These are phyloP conservation scores for Gracilaria domingensis DNA, from an alignment of 23 red algal species.

Conservation along the genomic window DNA sequence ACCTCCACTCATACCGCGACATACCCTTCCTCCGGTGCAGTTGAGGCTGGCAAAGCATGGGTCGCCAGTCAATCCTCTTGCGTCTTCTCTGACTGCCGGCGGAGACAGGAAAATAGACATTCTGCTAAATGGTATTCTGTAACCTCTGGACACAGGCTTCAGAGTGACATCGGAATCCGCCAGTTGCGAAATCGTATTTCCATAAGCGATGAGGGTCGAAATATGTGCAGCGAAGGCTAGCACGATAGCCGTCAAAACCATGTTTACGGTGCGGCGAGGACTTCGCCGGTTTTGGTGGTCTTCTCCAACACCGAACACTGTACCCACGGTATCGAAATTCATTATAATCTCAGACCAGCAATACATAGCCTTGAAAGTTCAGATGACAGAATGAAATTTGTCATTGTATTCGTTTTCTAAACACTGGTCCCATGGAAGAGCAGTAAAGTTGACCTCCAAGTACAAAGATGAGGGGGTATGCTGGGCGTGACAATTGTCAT, in stretches of 20 bases:
- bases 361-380: background rate
- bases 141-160: background rate
- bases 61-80: background rate
- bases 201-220: background rate
- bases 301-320: background rate
- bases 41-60: background rate
- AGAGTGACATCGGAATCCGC: background rate
- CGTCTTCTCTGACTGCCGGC: background rate
- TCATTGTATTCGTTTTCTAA: background rate
- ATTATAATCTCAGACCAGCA: too few species aligned
- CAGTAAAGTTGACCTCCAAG: background rate
- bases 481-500: background rate
- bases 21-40: background rate
- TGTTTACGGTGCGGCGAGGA: background rate
- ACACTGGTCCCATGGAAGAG: background rate
- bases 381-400: background rate
- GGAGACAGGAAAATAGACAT: background rate
- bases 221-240: background rate
- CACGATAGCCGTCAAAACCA: background rate
- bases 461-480: background rate
- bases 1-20: background rate
- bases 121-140: conserved; percentile 5
- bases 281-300: background rate
- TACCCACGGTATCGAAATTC: too few species aligned
- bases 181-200: background rate